A percentile compares a stretch with the other conserved stretches of the same genome.
Conservation (phyloP, 2,329 filamentous ascomycete species). For the Fusarium ramigenum region DNA sequence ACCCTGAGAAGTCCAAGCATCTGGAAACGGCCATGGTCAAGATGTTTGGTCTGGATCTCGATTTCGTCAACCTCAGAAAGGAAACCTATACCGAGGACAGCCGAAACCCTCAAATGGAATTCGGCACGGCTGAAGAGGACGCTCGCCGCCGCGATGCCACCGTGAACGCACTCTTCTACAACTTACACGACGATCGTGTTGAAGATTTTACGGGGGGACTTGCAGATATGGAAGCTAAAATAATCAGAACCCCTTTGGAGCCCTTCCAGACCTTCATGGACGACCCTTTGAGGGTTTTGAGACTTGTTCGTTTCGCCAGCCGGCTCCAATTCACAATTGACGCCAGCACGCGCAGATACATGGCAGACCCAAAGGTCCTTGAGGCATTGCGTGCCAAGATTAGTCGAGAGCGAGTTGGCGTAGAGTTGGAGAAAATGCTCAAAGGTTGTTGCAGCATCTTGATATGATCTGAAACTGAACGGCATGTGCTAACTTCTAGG, state of each 20-base stretch:
- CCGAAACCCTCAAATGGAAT: constrained; percentile 91
- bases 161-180: constrained; percentile 96
- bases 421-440: constrained; percentile 92
- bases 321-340: constrained; percentile 84
- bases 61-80: constrained; percentile 93
- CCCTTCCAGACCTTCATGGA: constrained; percentile 94
- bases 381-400: constrained; percentile 86
- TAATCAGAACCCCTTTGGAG: constrained; percentile 87
- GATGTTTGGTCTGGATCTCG: constrained; percentile 87
- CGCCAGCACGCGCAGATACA: constrained; percentile 71
- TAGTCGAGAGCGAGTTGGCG: constrained; percentile 86
- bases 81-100: constrained; percentile 92
- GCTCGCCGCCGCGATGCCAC: constrained; percentile 90
- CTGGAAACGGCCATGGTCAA: constrained; percentile 89
- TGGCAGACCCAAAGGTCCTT: constrained; percentile 82
- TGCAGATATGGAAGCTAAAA: constrained; percentile 73
- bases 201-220: constrained; percentile 90
- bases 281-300: constrained; percentile 86
- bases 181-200: constrained; percentile 78
- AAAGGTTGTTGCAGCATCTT: constrained; percentile 59
- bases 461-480: not conserved
- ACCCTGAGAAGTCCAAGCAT: constrained; percentile 96
- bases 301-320: constrained; percentile 90
- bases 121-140: constrained; percentile 91
- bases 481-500: constrained; percentile 34